phyloP scores from a whole-genome alignment of 2,329 filamentous ascomycete genomes.

The Verticillium tricorpus region DNA sequence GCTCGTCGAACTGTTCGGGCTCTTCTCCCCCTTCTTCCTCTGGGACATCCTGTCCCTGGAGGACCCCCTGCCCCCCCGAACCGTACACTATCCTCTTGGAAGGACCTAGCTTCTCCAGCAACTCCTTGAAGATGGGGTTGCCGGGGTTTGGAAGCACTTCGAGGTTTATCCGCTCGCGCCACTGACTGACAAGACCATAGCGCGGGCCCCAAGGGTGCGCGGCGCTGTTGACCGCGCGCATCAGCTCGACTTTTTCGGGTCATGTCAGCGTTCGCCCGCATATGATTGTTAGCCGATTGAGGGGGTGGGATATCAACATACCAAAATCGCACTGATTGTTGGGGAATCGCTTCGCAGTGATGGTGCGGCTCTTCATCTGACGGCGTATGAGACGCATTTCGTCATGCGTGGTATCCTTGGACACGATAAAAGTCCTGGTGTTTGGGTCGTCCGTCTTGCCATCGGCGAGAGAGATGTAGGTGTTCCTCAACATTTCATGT shows the following conservation, averaged over 20 bases:
- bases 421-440: conserved; percentile 10
- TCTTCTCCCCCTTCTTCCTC: not conserved
- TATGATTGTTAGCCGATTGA: not conserved
- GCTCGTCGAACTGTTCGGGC: not conserved
- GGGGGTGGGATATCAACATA: not conserved
- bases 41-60: not conserved
- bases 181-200: conserved; percentile 6
- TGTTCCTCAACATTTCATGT: conserved; percentile 4
- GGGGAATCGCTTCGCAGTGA: conserved; percentile 12
- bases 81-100: not conserved
- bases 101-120: not conserved
- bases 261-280: no score
- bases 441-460: not conserved
- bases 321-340: conserved; percentile 8
- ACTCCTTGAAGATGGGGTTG: not conserved
- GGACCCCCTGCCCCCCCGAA: not conserved
- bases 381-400: conserved; percentile 21
- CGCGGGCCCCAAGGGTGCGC: conserved; percentile 17
- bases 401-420: conserved; percentile 15
- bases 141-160: not conserved
- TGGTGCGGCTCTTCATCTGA: conserved; percentile 16
- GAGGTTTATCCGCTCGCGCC: not conserved
- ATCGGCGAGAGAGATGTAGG: not conserved
- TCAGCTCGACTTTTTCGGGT: not conserved
- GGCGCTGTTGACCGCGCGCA: not conserved